A percentile compares a stretch with the other conserved stretches of the same genome.
Evolutionary conservation across 768 basidiomycete genomes (phyloP).

Genomic region (Lentinula raphanica): DNA sequence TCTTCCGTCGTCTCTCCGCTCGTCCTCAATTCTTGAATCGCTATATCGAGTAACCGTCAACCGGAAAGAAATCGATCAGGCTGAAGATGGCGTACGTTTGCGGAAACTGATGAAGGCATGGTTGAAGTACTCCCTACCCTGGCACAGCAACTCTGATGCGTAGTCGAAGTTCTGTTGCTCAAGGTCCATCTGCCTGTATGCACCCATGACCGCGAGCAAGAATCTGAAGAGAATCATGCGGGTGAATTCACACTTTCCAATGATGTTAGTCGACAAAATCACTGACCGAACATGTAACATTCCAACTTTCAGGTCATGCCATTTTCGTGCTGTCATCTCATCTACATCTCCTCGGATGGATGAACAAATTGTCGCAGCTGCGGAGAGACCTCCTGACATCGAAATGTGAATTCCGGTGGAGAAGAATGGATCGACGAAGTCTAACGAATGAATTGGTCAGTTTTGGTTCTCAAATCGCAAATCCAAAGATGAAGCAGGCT

Average conservation of each 20-base stretch:
- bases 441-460: conserved; percentile 8
- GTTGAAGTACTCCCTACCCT: not conserved
- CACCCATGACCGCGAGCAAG: conserved; percentile 5
- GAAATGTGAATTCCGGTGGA: conserved; percentile 40
- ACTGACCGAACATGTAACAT: conserved; percentile 4
- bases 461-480: too few species aligned
- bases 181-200: conserved; percentile 1
- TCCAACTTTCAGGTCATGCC: conserved; percentile 6
- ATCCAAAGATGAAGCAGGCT: too few species aligned
- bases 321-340: conserved; percentile 23
- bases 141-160: conserved; percentile 2
- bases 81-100: not conserved
- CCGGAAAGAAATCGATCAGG: not conserved
- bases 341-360: conserved; percentile 26
- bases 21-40: not conserved
- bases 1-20: not conserved
- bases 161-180: conserved; percentile 5
- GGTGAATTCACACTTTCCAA: not conserved
- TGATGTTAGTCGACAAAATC: too few species aligned
- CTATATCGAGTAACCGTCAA: not conserved
- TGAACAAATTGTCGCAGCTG: conserved; percentile 32
- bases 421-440: conserved; percentile 45
- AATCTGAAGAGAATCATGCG: not conserved
- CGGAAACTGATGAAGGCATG: conserved; percentile 2
- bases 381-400: conserved; percentile 32